Evolutionary conservation across 495 filamentous ascomycete species (phyloP).

Genomic region (Staphylotrichum tortipilum): DNA sequence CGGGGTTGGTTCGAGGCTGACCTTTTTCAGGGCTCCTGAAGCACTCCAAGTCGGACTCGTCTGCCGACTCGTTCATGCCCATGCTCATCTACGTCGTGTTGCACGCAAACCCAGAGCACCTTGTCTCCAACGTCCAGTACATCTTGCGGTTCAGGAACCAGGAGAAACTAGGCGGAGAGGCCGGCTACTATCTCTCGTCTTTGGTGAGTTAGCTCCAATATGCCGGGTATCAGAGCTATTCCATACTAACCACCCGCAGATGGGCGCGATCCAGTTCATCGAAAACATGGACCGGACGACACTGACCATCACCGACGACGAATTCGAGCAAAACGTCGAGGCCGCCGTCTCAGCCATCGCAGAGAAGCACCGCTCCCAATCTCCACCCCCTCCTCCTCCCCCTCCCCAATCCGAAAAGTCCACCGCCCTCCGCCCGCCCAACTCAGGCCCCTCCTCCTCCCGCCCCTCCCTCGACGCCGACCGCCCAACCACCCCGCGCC

Average conservation of each 20-base stretch:
- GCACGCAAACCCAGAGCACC: conserved; percentile 84
- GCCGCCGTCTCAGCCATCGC: conserved; percentile 93
- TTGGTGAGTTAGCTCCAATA: no score
- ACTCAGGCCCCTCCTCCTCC: conserved; percentile 21
- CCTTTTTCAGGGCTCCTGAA: conserved; percentile 62
- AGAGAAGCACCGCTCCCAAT: conserved; percentile 62
- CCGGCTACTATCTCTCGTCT: conserved; percentile 97
- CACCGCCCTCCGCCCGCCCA: conserved; percentile 34
- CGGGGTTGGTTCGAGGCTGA: conserved; percentile 11
- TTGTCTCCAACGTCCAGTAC: conserved; percentile 97
- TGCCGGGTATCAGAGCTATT: conserved; percentile 22
- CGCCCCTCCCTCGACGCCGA: conserved; percentile 41
- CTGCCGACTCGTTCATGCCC: conserved; percentile 92
- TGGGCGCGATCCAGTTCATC: conserved; percentile 94
- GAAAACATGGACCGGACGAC: conserved; percentile 91
- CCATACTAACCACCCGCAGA: conserved; percentile 40
- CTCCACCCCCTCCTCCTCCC: conserved; percentile 36
- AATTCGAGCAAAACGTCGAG: conserved; percentile 93
- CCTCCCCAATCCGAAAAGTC: conserved; percentile 55
- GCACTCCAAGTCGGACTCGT: conserved; percentile 86
- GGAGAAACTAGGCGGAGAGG: conserved; percentile 92
- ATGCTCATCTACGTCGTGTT: conserved; percentile 93
- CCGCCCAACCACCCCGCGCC: conserved; percentile 29
- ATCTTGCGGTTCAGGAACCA: conserved; percentile 95
- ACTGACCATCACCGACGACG: conserved; percentile 85